Evolutionary conservation across 805 yeast species (phyloP), one percentile per base, ranked within the genome.

Genomic region (Kuraishia floccosa): DNA sequence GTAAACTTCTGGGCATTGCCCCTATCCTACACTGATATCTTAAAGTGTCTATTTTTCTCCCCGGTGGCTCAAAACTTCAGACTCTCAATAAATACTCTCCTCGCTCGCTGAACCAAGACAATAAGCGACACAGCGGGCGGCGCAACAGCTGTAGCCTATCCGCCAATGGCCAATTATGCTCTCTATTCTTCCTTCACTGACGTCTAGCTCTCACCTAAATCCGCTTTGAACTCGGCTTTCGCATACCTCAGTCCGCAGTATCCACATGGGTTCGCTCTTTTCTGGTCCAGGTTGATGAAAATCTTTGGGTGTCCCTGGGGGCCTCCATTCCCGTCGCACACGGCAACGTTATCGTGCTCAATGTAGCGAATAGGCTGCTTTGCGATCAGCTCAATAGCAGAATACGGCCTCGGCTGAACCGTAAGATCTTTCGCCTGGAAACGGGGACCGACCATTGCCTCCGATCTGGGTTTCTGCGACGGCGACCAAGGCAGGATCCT

Each of bases 291-390:
- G 54, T 82, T 82, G 54, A 83, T 82, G 52, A 58, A 83, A 15
- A 83, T 72, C 52, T 77, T 79, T 27, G 94, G 94, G 52, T 83
- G 94, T 13, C 94, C 94, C 44, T 74, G 81, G 45, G 71, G 73
- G 14, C 59, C 62, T 8, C 80, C 81, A 43, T 65, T 74, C 24
- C 94, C 94, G 44, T 80, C 83, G 52, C 94, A 84, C 12, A 78
- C 89, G 1, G 94, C 94, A 31, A 74, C 54, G 44, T 73, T 65
- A 20, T 60, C 67, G 39, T 64, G 68, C 24, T 56, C 46, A 37
- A 83, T 59, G 47, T 68, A 79, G 42, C 72, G 60, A 25, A 83
- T 58, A 3, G 94, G 94, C 47, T 75, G 74, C 47, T 76, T 59
- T 20, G 79, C 76, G 43, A 84, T 80, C 53, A 84, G 65, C 27